Evolutionary conservation across 108 stramenopile genomes (phyloP).

Genomic region (Nitzschia sp.): DNA sequence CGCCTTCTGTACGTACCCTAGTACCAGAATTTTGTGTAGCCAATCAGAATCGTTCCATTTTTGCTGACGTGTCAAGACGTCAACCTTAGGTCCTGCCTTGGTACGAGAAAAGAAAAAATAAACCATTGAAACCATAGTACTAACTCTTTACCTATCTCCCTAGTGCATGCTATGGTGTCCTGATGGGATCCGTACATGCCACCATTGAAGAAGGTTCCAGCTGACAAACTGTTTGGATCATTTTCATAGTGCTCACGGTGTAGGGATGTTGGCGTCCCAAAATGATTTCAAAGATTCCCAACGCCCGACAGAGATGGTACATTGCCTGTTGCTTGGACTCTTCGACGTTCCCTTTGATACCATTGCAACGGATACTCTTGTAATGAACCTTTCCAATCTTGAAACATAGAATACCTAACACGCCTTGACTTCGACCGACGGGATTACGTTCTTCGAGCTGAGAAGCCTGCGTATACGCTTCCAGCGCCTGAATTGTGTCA

Average conservation of each 20-base stretch:
- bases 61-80: too few species aligned
- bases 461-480: neutral
- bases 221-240: neutral
- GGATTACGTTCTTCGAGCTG: neutral
- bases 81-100: too few species aligned
- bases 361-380: neutral
- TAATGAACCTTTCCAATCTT: constrained; percentile 9
- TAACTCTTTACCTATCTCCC: too few species aligned
- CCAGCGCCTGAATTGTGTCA: neutral
- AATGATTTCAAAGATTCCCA: constrained; percentile 11
- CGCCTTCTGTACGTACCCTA: too few species aligned
- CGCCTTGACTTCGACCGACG: neutral
- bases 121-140: too few species aligned
- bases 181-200: too few species aligned
- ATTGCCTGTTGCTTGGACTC: constrained; percentile 6
- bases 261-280: constrained; percentile 8
- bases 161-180: too few species aligned
- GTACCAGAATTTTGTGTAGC: too few species aligned
- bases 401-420: constrained; percentile 1
- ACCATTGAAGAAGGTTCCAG: too few species aligned
- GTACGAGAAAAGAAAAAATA: too few species aligned
- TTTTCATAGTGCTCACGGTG: neutral
- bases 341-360: too few species aligned
- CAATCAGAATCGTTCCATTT: too few species aligned
- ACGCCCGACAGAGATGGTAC: neutral